Evolutionary conservation across 2,329 filamentous ascomycete species (phyloP), one percentile per base, ranked within the genome.

Genomic region (Xylaria sp.): DNA sequence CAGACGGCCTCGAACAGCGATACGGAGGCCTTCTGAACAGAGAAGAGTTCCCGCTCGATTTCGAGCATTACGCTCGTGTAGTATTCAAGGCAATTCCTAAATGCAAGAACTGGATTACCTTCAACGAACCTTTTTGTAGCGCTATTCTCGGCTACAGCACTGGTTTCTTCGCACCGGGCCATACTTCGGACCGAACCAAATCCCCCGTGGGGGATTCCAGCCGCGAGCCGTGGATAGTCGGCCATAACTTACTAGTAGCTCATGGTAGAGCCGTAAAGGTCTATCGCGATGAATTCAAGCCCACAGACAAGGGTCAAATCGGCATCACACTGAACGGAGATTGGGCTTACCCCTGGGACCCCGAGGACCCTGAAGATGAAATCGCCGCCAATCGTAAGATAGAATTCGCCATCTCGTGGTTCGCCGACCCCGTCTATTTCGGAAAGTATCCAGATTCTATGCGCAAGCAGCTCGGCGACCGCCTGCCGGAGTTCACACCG

Each of bases 311-410:
- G 58, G 93, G 93, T 51, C 87, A 94, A 80, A 96, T 97, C 77
- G 94, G 92, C 52, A 97, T 97, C 79, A 96, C 93, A 20, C 86
- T 97, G 68, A 97, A 97, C 79, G 94, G 93, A 70, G 93, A 97
- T 79, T 92, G 89, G 84, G 88, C 89, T 23, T 93, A 94, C 78
- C 94, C 94, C 6, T 97, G 92, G 91, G 93, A 97, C 77, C 86
- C 92, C 0, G 84, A 90, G 73, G 91, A 95, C 78, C 89, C 92
- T 7, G 84, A 83, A 20, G 93, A 97, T 78, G 85, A 93, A 64
- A 91, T 91, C 80, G 94, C 94, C 15, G 90, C 88, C 73, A 85
- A 92, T 76, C 91, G 93, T 78, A 94, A 94, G 84, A 89, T 95
- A 76, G 93, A 97, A 82, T 97, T 97, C 79, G 87, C 91, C 75